Conservation (phyloP, 257 asterid genomes). For the Solanum microdontum region DNA sequence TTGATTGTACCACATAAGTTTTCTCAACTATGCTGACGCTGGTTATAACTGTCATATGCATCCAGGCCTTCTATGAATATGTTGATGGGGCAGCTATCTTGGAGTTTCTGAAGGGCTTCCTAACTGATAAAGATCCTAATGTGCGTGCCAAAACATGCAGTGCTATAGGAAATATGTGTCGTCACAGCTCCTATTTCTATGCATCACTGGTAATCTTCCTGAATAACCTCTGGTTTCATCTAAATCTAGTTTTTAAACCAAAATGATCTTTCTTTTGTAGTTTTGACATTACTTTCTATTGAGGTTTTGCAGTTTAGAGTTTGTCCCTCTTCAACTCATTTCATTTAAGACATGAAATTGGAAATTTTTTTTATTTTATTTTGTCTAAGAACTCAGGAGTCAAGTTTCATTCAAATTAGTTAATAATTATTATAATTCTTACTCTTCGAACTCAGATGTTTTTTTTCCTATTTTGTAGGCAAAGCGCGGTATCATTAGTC, state of each 20-base stretch:
- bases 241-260: neutral
- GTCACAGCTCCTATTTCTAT: constrained; percentile 91
- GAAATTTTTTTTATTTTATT: too few relatives aligned
- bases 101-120: constrained; percentile 62
- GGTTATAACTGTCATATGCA: constrained; percentile 9
- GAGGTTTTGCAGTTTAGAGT: neutral
- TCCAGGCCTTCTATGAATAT: constrained; percentile 65
- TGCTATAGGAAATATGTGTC: constrained; percentile 95
- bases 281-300: neutral
- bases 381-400: too few relatives aligned
- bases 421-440: neutral
- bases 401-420: too few relatives aligned
- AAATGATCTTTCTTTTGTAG: neutral
- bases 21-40: neutral
- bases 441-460: neutral
- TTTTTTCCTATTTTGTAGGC: constrained; percentile 31
- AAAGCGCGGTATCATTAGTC: constrained; percentile 51
- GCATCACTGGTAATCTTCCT: constrained; percentile 46
- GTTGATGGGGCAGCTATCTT: constrained; percentile 72
- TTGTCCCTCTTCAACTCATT: neutral
- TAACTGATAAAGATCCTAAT: constrained; percentile 80
- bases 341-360: too few relatives aligned
- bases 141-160: constrained; percentile 90
- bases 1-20: neutral
- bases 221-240: neutral